Percentiles rank a stretch among this genome's conserved stretches.
These are phyloP conservation scores for Irineochytrium annulatum DNA, from an alignment of 192 early-diverging fungal species.

Conservation along the genomic window DNA sequence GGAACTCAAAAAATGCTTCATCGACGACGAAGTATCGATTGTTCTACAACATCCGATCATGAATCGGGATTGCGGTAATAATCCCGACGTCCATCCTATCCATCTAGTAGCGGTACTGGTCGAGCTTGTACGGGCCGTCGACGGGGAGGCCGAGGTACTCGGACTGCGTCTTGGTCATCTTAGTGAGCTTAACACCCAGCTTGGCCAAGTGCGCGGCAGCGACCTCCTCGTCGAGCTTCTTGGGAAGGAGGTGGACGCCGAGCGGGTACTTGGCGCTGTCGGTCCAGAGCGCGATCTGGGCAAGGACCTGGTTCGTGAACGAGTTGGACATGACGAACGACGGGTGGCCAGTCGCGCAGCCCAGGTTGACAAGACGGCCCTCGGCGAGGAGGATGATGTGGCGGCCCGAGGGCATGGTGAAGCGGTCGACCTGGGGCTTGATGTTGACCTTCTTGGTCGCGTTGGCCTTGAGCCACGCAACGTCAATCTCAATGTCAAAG, in stretches of 20 bases:
- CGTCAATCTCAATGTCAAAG: conserved; percentile 99
- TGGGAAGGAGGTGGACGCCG: conserved; percentile 98
- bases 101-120: conserved; percentile 87
- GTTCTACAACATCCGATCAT: too few species aligned
- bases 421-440: conserved; percentile 99
- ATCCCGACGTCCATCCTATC: too few species aligned
- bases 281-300: conserved; percentile 99
- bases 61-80: too few species aligned
- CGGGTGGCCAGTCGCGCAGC: conserved; percentile 98
- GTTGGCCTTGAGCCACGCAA: conserved; percentile 97
- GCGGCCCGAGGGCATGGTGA: conserved; percentile 80
- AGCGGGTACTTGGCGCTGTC: conserved; percentile 78
- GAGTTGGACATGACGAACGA: conserved; percentile 99
- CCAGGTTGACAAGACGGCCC: conserved; percentile 98
- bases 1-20: too few species aligned
- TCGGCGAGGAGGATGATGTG: conserved; percentile 97
- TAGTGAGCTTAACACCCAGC: conserved; percentile 93
- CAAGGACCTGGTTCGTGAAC: conserved; percentile 97
- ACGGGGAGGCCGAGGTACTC: conserved; percentile 78
- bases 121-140: conserved; percentile 95
- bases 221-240: conserved; percentile 99
- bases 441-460: conserved; percentile 83
- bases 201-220: conserved; percentile 90
- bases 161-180: conserved; percentile 66
- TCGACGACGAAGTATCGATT: too few species aligned